Percentiles rank a stretch among this genome's conserved stretches.
Conservation (phyloP, 1,139 yeast species). For the Geotrichum carabidarum region DNA sequence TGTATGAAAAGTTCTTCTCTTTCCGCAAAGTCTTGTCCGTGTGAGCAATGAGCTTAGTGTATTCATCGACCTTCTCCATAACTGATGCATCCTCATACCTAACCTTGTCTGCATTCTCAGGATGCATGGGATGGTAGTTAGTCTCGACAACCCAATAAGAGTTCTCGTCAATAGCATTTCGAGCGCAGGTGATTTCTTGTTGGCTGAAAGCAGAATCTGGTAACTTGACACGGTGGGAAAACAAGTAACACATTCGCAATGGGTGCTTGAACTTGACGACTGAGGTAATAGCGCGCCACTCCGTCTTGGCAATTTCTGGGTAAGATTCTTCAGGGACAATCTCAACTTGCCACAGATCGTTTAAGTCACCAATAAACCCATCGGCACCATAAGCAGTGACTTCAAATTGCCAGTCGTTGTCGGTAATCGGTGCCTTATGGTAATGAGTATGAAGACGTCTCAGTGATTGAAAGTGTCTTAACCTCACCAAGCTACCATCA, state of each 20-base stretch:
- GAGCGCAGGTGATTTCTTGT: constrained; percentile 71
- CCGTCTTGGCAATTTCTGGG: constrained; percentile 38
- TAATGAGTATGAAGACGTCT: constrained; percentile 53
- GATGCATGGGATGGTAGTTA: constrained; percentile 49
- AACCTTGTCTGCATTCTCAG: constrained; percentile 33
- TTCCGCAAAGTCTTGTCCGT: constrained; percentile 13
- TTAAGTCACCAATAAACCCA: constrained; percentile 32
- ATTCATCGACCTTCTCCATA: constrained; percentile 35
- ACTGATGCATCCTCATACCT: constrained; percentile 26
- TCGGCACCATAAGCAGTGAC: constrained; percentile 60
- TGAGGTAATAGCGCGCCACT: constrained; percentile 49
- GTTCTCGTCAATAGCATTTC: constrained; percentile 50
- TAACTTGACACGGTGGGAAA: constrained; percentile 56
- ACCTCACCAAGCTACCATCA: constrained; percentile 50
- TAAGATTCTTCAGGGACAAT: constrained; percentile 24
- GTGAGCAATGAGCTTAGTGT: constrained; percentile 24
- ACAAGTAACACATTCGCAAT: constrained; percentile 55
- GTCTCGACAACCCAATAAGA: constrained; percentile 63
- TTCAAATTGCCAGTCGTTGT: constrained; percentile 72
- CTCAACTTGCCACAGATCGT: constrained; percentile 32
- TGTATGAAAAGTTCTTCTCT: constrained; percentile 24
- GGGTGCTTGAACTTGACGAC: constrained; percentile 56
- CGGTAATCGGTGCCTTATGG: constrained; percentile 68
- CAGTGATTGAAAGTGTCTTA: constrained; percentile 60
- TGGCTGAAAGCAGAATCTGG: constrained; percentile 70